Evolutionary conservation across 371 early-diverging fungal genomes (phyloP).

Genomic region (Mortierella polycephala): DNA sequence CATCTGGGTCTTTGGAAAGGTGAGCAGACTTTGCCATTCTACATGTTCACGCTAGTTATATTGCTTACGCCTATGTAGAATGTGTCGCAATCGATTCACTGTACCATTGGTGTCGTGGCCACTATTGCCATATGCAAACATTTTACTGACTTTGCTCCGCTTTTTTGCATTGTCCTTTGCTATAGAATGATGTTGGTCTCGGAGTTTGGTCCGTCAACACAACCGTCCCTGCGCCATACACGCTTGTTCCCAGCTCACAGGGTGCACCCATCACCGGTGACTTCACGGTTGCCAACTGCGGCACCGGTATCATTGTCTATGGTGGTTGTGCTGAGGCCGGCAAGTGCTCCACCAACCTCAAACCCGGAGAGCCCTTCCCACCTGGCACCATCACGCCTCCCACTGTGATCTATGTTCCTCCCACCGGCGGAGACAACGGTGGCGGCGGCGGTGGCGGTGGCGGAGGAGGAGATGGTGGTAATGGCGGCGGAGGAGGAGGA

Average conservation of each 20-base stretch:
- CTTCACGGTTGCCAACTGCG: conserved; percentile 43
- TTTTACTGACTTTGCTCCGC: no score
- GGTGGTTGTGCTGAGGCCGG: conserved; percentile 26
- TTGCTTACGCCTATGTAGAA: not conserved
- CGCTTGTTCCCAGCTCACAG: conserved; percentile 37
- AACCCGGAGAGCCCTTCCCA: conserved; percentile 35
- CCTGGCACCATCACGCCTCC: conserved; percentile 31
- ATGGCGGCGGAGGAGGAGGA: not conserved
- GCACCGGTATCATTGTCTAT: conserved; percentile 41
- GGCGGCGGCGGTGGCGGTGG: conserved; percentile 12
- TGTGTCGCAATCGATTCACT: conserved; percentile 11
- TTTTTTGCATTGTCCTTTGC: not conserved
- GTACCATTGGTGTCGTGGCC: no score
- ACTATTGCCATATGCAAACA: no score
- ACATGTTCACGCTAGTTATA: not conserved
- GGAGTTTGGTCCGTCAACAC: conserved; percentile 47
- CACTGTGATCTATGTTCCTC: conserved; percentile 30
- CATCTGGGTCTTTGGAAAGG: conserved; percentile 60
- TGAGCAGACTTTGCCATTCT: conserved; percentile 1
- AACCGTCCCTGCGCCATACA: conserved; percentile 24
- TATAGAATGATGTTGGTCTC: conserved; percentile 48
- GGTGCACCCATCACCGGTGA: conserved; percentile 36
- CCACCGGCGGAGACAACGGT: conserved; percentile 14
- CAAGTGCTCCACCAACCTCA: conserved; percentile 36
- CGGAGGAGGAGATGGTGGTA: not conserved